These are phyloP conservation scores for Hansfordia pulvinata DNA, from an alignment of 2,329 filamentous ascomycete species.

Conservation along the genomic window DNA sequence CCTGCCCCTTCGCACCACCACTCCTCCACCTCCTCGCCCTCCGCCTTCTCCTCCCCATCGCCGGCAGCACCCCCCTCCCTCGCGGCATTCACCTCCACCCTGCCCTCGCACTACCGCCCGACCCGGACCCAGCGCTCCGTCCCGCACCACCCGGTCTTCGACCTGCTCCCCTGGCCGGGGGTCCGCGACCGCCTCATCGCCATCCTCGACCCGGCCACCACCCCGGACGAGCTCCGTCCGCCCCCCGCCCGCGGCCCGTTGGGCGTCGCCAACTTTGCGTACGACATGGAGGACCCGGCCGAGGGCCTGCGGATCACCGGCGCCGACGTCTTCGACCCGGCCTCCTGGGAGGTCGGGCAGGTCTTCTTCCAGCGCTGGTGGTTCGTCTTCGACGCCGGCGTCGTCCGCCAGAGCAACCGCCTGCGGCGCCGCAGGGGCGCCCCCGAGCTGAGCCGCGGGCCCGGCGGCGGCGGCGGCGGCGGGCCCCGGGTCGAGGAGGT, in stretches of 20 bases:
- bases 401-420: slow-evolving; percentile 39
- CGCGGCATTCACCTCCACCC: slow-evolving; percentile 18
- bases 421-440: slow-evolving; percentile 33
- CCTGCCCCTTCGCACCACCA: slow-evolving; percentile 32
- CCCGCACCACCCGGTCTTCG: slow-evolving; percentile 42
- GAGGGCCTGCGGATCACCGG: slow-evolving; percentile 38
- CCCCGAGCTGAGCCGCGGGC: slow-evolving; percentile 10
- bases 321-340: slow-evolving; percentile 30
- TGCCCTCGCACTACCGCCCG: slow-evolving; percentile 34
- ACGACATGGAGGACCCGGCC: slow-evolving; percentile 40
- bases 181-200: slow-evolving; percentile 38
- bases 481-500: too few relatives aligned
- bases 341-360: slow-evolving; percentile 44
- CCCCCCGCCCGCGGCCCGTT: slow-evolving; percentile 28
- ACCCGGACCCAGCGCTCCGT: slow-evolving; percentile 32
- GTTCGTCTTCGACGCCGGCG: slow-evolving; percentile 40
- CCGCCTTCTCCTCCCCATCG: slow-evolving; percentile 17
- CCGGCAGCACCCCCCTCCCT: slow-evolving; percentile 10
- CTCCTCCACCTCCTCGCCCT: slow-evolving; percentile 33
- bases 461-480: too few relatives aligned
- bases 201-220: slow-evolving; percentile 30
- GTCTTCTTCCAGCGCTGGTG: slow-evolving; percentile 45
- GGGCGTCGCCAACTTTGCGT: slow-evolving; percentile 35
- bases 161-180: slow-evolving; percentile 43
- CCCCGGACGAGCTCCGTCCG: slow-evolving; percentile 34